Base-by-base conservation (phyloP, 2,329 filamentous ascomycete species). In the Colletotrichum gigasporum region DNA sequence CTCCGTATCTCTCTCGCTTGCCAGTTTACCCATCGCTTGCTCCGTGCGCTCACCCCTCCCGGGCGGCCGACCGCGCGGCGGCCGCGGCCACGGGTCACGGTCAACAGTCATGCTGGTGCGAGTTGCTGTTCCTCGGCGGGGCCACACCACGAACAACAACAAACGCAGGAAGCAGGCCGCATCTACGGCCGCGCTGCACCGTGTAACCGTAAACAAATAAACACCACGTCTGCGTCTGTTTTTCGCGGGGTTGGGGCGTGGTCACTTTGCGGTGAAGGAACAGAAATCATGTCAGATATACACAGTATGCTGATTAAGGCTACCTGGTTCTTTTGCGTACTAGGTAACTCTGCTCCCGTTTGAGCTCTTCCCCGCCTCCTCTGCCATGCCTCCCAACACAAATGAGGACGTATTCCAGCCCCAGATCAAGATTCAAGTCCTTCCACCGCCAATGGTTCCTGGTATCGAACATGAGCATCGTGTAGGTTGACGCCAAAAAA, bases 381-480 rank as follows among this genome's bases (percentile, higher is more conserved):
- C 52, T 28, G 7, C 34, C 14, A 8, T 5, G 12, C 42, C 32
- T 34, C 6, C 39, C 12, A n/a, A 35, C 18, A 51, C 45, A 64
- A 30, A 54, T 12, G 26, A 65, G 42, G 44, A 42, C 41, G 12
- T 48, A 44, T 62, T 54, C 56, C 35, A 42, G 35, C 28, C 44
- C 14, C n/a, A 41, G 20, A 16, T 39, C 50, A 45, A 55, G 26
- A 57, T 50, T 48, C 42, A 41, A 47, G 41, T 39, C 51, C 52
- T 39, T 47, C 48, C 56, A 53, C 48, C 56, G n/a, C 42, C 51
- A 48, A 26, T 55, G 57, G 50, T 65, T 58, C 58, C 63, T 65
- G 63, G 63, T 65, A 65, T 65, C 63, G 63, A 65, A 65, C 63
- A 65, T 65, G 63, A 65, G 59, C 63, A 65, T 63, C 63, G 63